Conservation (phyloP, 257 asterid genomes). For the Solanum tarijense region DNA sequence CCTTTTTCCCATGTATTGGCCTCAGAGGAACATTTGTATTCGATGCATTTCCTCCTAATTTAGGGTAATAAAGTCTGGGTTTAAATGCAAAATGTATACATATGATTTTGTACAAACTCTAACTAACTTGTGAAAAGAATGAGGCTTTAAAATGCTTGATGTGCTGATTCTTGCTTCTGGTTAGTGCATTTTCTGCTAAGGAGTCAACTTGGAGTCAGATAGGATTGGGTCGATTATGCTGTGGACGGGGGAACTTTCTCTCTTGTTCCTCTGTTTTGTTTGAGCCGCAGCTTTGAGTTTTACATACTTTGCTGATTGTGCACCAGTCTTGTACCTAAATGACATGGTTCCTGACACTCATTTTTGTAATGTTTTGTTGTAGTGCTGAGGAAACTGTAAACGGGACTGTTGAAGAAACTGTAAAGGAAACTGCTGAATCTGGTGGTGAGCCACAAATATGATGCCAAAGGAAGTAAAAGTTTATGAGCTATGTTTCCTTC, state of each 20-base stretch:
- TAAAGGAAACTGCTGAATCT: not conserved
- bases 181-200: not conserved
- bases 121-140: not conserved
- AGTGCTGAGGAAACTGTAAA: conserved; percentile 20
- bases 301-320: not conserved
- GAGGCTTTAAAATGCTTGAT: not conserved
- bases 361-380: not conserved
- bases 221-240: not conserved
- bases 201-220: not conserved
- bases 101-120: not conserved
- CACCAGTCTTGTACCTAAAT: not conserved
- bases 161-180: not conserved
- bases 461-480: not conserved
- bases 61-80: not conserved
- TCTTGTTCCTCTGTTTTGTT: not conserved
- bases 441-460: conserved; percentile 1
- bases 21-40: not conserved
- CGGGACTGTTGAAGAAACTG: conserved; percentile 13
- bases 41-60: not conserved
- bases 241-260: not conserved
- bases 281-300: not conserved
- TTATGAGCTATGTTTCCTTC: not conserved
- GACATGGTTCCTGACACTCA: not conserved
- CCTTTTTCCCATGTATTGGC: not conserved
- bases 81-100: not conserved